Base-by-base conservation (phyloP, 495 filamentous ascomycete genomes). In the Xylaria acuta region DNA sequence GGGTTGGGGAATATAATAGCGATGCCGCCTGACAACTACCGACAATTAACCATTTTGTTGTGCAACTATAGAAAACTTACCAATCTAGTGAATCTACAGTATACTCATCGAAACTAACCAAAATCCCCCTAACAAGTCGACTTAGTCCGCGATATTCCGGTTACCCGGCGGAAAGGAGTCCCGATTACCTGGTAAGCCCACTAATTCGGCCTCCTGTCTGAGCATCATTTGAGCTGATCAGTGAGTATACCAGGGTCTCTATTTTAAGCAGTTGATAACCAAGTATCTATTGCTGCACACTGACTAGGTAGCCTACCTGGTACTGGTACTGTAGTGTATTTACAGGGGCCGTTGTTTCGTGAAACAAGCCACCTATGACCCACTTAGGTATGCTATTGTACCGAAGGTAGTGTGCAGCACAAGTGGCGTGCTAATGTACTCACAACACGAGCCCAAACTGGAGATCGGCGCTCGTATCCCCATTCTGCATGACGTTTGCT, bases 111-210 rank as follows among this genome's bases (percentile, higher is more conserved):
- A 30, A 30, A 56, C 25, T 27, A 54, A 54, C 51, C 22, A 27
- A 54, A 27, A 27, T 9, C 11, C 25, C 22, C 25, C 11, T 4
- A 8, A 12, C 51, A 16, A 27, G 9, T 27, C 4, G 22, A 27
- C 22, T 54, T 54, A 11, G 51, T 14, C 25, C 22, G 12, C 51
- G 51, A 54, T 54, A 54, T 27, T 54, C 51, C 51, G 25, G 51
- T 18, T 56, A 32, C 27, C 51, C 27, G 27, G 53, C 14, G 27
- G 25, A 56, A 65, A 53, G 9, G 45, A 53, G 45, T 25, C 64
- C 64, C 64, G 45, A 43, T 20, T 67, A 67, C 47, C 64, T 67
- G 64, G 64, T 38, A 36, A 53, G 12, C 16, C 45, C 30, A 67
- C 47, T 38, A 36, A 22, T 38, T 32, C 41, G 9, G 63, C 43